Evolutionary conservation across 805 yeast genomes (phyloP).

Genomic region (Candida ortonii): DNA sequence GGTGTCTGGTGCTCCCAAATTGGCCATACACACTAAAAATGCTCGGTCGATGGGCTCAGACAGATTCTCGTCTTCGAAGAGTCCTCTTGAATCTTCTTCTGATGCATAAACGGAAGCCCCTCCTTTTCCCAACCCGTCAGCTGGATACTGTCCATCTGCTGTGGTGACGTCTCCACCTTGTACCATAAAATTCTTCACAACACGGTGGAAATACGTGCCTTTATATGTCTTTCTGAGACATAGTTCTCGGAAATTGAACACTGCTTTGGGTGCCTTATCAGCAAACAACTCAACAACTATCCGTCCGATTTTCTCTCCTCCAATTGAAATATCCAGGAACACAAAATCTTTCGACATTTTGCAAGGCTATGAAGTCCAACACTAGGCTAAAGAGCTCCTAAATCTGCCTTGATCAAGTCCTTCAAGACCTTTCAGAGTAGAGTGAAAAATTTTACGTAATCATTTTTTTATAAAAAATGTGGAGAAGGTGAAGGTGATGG

Average conservation of each 20-base stretch:
- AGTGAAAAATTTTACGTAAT: constrained; percentile 7
- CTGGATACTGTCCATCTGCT: constrained; percentile 21
- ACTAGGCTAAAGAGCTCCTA: no score
- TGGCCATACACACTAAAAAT: constrained; percentile 63
- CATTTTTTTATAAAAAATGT: no score
- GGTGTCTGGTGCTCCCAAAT: constrained; percentile 44
- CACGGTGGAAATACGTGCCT: constrained; percentile 54
- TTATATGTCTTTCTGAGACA: constrained; percentile 42
- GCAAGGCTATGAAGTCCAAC: no score
- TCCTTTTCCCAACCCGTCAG: constrained; percentile 37
- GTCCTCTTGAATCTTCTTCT: constrained; percentile 30
- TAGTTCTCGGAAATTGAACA: constrained; percentile 47
- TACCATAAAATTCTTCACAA: constrained; percentile 65
- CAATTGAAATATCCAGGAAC: constrained; percentile 54
- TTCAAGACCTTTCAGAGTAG: no score
- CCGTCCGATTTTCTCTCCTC: constrained; percentile 47
- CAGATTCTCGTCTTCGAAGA: constrained; percentile 58
- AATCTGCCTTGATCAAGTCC: no score
- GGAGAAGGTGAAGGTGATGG: no score
- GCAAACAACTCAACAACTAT: constrained; percentile 54
- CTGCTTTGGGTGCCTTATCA: constrained; percentile 54
- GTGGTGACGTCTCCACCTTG: constrained; percentile 59
- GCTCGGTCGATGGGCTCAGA: constrained; percentile 40
- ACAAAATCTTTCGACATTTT: constrained; percentile 18
- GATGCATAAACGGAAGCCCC: constrained; percentile 43